These are phyloP conservation scores for Calonectria naviculata DNA, from an alignment of 2,329 filamentous ascomycete genomes.

Conservation along the genomic window DNA sequence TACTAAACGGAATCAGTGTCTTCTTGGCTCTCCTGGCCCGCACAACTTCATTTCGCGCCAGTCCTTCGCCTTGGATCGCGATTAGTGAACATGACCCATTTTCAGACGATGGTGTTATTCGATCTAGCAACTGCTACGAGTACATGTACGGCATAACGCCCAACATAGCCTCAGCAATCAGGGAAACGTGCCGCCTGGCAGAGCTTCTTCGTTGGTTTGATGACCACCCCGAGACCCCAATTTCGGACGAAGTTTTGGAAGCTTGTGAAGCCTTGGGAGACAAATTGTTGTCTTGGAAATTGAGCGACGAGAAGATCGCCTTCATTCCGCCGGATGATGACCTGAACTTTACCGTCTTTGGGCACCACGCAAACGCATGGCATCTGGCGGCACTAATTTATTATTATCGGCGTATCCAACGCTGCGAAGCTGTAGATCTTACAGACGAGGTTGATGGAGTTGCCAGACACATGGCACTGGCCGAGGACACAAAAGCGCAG, in stretches of 20 bases:
- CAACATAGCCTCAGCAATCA: conserved; percentile 8
- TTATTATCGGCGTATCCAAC: conserved; percentile 16
- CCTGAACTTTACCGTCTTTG: conserved; percentile 2
- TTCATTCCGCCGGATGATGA: background rate
- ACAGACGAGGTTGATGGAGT: background rate
- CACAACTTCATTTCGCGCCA: conserved; percentile 8
- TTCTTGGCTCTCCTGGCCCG: conserved; percentile 24
- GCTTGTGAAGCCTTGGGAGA: conserved; percentile 15
- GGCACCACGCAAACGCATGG: conserved; percentile 15
- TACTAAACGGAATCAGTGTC: conserved; percentile 23
- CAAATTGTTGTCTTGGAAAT: conserved; percentile 11
- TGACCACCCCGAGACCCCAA: background rate
- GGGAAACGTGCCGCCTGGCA: conserved; percentile 13
- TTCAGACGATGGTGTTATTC: conserved; percentile 3
- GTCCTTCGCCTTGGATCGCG: conserved; percentile 1
- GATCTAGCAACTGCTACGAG: conserved; percentile 6
- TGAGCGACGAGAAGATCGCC: background rate
- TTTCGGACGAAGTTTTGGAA: conserved; percentile 12
- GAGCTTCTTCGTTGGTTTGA: conserved; percentile 9
- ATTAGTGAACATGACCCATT: background rate
- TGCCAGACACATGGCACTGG: background rate
- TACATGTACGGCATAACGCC: conserved; percentile 21
- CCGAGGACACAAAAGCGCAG: conserved; percentile 1
- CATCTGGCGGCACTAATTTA: conserved; percentile 16
- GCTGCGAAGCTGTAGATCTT: background rate